These are phyloP conservation scores for Pelargonium nanum DNA, from an alignment of 345 rosid genomes.

Conservation along the genomic window DNA sequence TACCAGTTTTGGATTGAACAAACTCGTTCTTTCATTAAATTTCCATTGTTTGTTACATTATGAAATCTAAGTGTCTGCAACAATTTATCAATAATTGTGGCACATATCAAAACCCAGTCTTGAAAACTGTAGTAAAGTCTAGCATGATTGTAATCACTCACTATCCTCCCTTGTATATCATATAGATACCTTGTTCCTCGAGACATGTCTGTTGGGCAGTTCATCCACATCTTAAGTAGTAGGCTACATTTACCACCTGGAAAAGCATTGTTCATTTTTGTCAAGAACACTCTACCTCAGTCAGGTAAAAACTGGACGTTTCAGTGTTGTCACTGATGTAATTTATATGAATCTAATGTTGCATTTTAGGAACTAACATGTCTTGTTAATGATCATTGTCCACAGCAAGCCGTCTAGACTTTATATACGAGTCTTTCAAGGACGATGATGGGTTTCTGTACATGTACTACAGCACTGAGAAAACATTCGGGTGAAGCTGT, in stretches of 20 bases:
- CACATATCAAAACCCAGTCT: too few species aligned
- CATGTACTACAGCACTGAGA: slow-evolving; percentile 85
- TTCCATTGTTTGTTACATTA: too few species aligned
- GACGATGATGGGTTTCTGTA: slow-evolving; percentile 90
- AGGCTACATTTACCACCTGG: slow-evolving; percentile 63
- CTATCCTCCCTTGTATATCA: slow-evolving; percentile 1
- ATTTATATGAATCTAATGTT: neutral
- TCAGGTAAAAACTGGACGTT: slow-evolving; percentile 32
- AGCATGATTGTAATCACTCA: neutral
- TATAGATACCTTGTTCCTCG: slow-evolving; percentile 73
- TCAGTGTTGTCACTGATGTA: too few species aligned
- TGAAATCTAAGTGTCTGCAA: too few species aligned
- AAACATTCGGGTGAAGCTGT: slow-evolving; percentile 43
- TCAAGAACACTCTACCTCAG: slow-evolving; percentile 70
- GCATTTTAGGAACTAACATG: neutral
- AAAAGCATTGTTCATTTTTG: slow-evolving; percentile 69
- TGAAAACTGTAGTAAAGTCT: neutral
- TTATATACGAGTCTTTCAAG: slow-evolving; percentile 62
- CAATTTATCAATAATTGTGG: too few species aligned
- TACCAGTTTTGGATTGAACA: too few species aligned
- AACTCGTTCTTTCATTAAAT: too few species aligned
- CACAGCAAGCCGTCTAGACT: slow-evolving; percentile 62
- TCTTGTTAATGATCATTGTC: neutral
- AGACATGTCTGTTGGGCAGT: slow-evolving; percentile 87
- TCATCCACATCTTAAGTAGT: slow-evolving; percentile 58